Evolutionary conservation across 2,329 filamentous ascomycete genomes (phyloP), one percentile per base, ranked within the genome.

Genomic region (Diaporthe batatas): DNA sequence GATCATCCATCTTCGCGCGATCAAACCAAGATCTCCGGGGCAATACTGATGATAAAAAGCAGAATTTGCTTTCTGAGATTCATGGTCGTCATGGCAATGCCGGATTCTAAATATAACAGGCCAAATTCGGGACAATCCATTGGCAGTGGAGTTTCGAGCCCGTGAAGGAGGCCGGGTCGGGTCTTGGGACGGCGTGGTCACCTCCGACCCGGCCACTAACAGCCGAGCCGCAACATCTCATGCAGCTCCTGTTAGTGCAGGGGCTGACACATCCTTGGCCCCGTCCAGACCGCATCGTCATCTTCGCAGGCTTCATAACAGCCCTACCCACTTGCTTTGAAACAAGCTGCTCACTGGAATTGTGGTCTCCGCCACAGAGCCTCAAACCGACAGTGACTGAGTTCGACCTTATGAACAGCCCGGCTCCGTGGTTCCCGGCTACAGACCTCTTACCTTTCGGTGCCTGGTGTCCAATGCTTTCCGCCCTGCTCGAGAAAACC

Each of bases 101-200:
- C 16, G 36, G 7, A 47, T 42, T 68, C 73, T 68, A 74, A 70
- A 32, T 71, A 74, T 74, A 74, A 57, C 36, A 18, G 36, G 14
- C 36, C 6, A n/a, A 10, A 25, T 42, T 21, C n/a, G 49, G 42
- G 71, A 59, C 29, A 25, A 12, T 54, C 53, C 71, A 58, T 51
- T 64, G 67, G 54, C 62, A 69, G 49, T 44, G 72, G 58, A 51
- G 72, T 72, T 73, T 72, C 68, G 57, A 69, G 42, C 65, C 73
- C 36, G 47, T 21, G 47, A 54, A 29, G 57, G 5, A 42, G 70
- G 54, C 58, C 73, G 29, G 36, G 53, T 51, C 67, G n/a, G 70
- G 71, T 49, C 58, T 57, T 36, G 57, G 55, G 42, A 67, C 64
- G 70, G 70, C 12, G 67, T 23, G 67, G 67, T 55, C 36, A 54